A percentile compares a stretch with the other conserved stretches of the same genome.
Conservation (phyloP, 2,329 filamentous ascomycete species). For the Cordyceps farinosa region DNA sequence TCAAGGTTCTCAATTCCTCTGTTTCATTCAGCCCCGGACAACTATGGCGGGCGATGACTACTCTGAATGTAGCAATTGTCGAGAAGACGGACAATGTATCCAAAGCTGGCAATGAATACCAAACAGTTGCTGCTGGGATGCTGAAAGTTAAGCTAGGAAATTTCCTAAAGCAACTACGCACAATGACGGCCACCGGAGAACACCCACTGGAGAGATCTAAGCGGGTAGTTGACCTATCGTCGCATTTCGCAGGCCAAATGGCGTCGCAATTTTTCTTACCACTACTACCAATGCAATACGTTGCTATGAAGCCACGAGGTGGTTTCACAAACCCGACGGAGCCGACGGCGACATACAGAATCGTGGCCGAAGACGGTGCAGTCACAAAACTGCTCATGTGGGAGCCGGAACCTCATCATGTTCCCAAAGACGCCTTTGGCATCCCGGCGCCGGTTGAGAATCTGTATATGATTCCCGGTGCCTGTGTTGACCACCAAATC, state of each 20-base stretch:
- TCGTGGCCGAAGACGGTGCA: slow-evolving; percentile 51
- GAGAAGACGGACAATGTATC: slow-evolving; percentile 29
- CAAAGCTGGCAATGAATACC: no score
- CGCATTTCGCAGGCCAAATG: not conserved
- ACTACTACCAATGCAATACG: slow-evolving; percentile 47
- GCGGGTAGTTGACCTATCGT: not conserved
- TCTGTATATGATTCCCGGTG: slow-evolving; percentile 60
- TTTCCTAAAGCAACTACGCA: not conserved
- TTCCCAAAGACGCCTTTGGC: slow-evolving; percentile 24
- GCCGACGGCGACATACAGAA: slow-evolving; percentile 39
- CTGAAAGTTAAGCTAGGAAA: not conserved
- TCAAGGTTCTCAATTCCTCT: slow-evolving; percentile 59
- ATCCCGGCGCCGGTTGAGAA: slow-evolving; percentile 33
- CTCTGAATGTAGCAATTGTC: slow-evolving; percentile 59
- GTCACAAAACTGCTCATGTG: slow-evolving; percentile 53
- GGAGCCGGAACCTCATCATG: slow-evolving; percentile 42
- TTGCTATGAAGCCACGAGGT: slow-evolving; percentile 39
- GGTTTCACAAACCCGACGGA: slow-evolving; percentile 52
- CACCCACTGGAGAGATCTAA: not conserved
- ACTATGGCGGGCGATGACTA: slow-evolving; percentile 61
- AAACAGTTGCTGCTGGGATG: not conserved
- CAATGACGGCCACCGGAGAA: not conserved
- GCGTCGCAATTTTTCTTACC: not conserved
- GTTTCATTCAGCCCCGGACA: slow-evolving; percentile 52
- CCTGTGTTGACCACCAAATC: slow-evolving; percentile 60